Percentiles rank a stretch among this genome's conserved stretches.
These are phyloP conservation scores for Pestalotiopsis fici DNA, from an alignment of 2,329 filamentous ascomycete species.

Conservation along the genomic window DNA sequence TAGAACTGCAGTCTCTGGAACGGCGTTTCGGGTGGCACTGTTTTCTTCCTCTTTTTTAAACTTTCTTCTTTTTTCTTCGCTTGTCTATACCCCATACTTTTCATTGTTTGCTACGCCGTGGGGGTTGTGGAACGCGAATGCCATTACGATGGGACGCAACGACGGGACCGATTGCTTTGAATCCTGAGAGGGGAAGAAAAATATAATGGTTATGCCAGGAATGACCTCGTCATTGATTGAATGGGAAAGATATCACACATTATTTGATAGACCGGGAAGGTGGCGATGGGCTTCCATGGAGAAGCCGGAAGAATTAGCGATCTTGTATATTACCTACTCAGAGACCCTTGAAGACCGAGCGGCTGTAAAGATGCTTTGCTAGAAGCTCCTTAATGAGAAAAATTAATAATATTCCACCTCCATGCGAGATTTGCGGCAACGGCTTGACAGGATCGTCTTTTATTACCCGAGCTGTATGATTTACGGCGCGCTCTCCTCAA, in stretches of 20 bases:
- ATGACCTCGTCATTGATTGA: neutral
- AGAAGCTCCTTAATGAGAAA: neutral
- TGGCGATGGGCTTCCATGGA: neutral
- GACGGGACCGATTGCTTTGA: conserved; percentile 20
- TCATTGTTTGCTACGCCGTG: conserved; percentile 34
- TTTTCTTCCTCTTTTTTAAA: conserved; percentile 33
- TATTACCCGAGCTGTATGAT: neutral
- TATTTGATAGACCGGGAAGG: neutral
- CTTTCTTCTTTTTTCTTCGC: too few relatives aligned
- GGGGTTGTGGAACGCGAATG: conserved; percentile 27
- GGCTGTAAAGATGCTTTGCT: neutral
- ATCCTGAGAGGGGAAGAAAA: conserved; percentile 15
- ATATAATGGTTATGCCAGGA: neutral
- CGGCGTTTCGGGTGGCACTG: conserved; percentile 25
- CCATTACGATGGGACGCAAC: conserved; percentile 26
- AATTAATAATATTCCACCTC: neutral
- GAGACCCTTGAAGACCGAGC: neutral
- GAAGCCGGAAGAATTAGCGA: neutral
- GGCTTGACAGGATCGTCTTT: neutral
- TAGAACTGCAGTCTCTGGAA: neutral
- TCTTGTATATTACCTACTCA: conserved; percentile 8
- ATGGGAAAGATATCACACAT: conserved; percentile 12
- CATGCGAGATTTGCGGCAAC: neutral
- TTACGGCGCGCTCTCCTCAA: neutral
- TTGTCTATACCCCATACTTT: conserved; percentile 37